phyloP scores from a whole-genome alignment of 2,329 filamentous ascomycete species.

The Aspergillus fructus region DNA sequence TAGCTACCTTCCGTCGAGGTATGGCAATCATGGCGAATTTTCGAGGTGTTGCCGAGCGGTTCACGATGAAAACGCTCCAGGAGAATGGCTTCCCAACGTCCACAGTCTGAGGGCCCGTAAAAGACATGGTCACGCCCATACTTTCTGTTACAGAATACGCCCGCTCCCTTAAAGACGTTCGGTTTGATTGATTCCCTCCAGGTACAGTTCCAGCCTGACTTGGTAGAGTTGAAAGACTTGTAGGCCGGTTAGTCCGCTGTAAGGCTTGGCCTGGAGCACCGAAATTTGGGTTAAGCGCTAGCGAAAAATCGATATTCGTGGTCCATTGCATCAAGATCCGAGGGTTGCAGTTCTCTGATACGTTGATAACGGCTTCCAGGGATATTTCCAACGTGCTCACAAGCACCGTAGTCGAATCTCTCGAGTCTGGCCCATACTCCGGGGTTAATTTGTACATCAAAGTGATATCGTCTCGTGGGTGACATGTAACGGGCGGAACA shows the following conservation, averaged over 20 bases:
- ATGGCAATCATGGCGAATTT: conserved; percentile 57
- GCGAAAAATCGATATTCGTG: conserved; percentile 50
- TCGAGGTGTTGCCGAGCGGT: conserved; percentile 53
- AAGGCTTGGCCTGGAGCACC: conserved; percentile 47
- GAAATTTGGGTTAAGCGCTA: conserved; percentile 48
- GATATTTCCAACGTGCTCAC: conserved; percentile 48
- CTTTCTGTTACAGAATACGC: conserved; percentile 38
- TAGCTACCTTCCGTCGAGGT: conserved; percentile 47
- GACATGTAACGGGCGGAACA: conserved; percentile 41
- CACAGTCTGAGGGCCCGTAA: conserved; percentile 52
- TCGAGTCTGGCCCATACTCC: conserved; percentile 35
- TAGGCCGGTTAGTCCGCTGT: conserved; percentile 46
- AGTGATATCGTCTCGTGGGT: conserved; percentile 57
- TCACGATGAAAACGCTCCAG: conserved; percentile 60
- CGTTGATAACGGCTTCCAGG: conserved; percentile 43
- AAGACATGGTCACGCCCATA: conserved; percentile 55
- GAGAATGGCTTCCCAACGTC: conserved; percentile 54
- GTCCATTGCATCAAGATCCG: conserved; percentile 50
- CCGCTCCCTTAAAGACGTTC: conserved; percentile 37
- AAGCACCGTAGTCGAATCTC: conserved; percentile 37
- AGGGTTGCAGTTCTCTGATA: conserved; percentile 43
- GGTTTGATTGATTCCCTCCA: conserved; percentile 23
- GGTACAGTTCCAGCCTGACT: conserved; percentile 19
- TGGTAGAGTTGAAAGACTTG: conserved; percentile 40
- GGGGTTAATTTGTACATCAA: conserved; percentile 55